A percentile compares a stretch with the other conserved stretches of the same genome.
phyloP scores from a whole-genome alignment of 331 rosid genomes.

The Pyracantha coccinea region DNA sequence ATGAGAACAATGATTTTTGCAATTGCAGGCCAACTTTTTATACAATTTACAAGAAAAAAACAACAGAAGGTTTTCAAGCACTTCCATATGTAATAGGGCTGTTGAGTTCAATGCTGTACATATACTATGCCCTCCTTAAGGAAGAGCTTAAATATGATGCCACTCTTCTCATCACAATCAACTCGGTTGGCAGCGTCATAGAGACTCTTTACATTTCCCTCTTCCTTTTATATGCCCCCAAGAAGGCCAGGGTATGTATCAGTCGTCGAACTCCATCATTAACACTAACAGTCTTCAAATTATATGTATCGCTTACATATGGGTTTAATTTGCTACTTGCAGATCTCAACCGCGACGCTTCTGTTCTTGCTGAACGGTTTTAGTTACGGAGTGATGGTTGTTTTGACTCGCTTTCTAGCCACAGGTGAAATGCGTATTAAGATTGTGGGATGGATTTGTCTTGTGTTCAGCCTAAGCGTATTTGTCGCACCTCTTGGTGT shows the following conservation, averaged over 20 bases:
- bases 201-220: conserved; percentile 47
- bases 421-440: conserved; percentile 47
- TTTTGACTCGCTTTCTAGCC: conserved; percentile 49
- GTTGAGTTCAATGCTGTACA: conserved; percentile 81
- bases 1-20: not conserved
- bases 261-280: not conserved
- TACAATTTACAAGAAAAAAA: conserved; percentile 37
- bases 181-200: conserved; percentile 65
- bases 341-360: conserved; percentile 53
- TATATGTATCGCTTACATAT: not conserved
- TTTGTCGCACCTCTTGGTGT: conserved; percentile 87
- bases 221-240: conserved; percentile 59
- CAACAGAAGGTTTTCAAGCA: conserved; percentile 42
- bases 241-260: conserved; percentile 48
- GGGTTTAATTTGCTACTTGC: conserved; percentile 3
- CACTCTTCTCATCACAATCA: conserved; percentile 74
- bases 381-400: conserved; percentile 72
- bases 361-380: conserved; percentile 52
- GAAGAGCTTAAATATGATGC: conserved; percentile 43
- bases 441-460: conserved; percentile 81
- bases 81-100: conserved; percentile 67
- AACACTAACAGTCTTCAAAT: not conserved
- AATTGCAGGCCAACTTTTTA: conserved; percentile 43
- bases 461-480: conserved; percentile 61
- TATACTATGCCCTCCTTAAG: conserved; percentile 75